Conservation (phyloP, 148 eudicot genomes). For the Cornus suecica region DNA sequence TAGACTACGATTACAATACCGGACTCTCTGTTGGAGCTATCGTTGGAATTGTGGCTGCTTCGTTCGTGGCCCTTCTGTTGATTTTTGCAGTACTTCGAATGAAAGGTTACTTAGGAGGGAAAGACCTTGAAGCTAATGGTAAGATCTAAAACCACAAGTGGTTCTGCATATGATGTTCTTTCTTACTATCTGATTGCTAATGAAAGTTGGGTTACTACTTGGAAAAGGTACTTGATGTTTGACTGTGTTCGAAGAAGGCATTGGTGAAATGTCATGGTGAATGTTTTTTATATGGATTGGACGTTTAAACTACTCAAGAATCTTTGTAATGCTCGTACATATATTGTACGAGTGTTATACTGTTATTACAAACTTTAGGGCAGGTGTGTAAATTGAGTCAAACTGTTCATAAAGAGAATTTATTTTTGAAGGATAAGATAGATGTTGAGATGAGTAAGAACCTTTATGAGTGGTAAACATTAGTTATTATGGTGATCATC, state of each 20-base stretch:
- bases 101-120: slow-evolving; percentile 49
- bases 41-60: slow-evolving; percentile 54
- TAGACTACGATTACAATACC: slow-evolving; percentile 47
- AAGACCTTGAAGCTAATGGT: slow-evolving; percentile 46
- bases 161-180: slow-evolving; percentile 3
- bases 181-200: background rate
- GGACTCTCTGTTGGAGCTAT: slow-evolving; percentile 67
- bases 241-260: background rate
- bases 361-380: too few relatives aligned
- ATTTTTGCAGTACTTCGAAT: slow-evolving; percentile 37
- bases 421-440: background rate
- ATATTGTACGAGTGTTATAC: too few relatives aligned
- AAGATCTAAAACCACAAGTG: background rate
- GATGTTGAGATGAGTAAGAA: background rate
- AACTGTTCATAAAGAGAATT: too few relatives aligned
- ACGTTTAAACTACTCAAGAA: too few relatives aligned
- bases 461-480: too few relatives aligned
- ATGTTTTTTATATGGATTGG: too few relatives aligned
- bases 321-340: too few relatives aligned
- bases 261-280: slow-evolving; percentile 1
- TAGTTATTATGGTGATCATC: too few relatives aligned
- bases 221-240: background rate
- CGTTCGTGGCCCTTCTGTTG: slow-evolving; percentile 30
- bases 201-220: background rate
- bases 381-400: too few relatives aligned